Evolutionary conservation across 1,139 yeast species (phyloP), one percentile per base, ranked within the genome.

Genomic region (Sugiyamaella sp.): DNA sequence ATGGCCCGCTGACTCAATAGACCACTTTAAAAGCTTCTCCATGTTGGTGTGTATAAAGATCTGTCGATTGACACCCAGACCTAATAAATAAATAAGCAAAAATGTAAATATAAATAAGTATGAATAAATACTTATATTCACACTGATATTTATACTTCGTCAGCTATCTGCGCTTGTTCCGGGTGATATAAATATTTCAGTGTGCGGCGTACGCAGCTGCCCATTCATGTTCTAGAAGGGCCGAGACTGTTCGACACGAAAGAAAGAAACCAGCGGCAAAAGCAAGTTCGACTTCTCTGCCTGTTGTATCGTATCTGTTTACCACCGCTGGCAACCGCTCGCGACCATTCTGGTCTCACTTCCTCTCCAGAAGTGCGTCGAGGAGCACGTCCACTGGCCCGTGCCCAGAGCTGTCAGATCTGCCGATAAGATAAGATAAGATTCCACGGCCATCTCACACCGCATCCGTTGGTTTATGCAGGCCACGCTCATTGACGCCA

Each of bases 21-120:
- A 89, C 98, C 98, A 91, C 63, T 89, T 89, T 60, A 91, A 73
- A 62, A 91, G 71, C 70, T 90, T 90, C 58, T 91, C 97, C 98
- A 91, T 91, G 27, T 37, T 67, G 56, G 29, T 24, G 5, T 24
- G 5, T 24, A 24, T 24, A n/a, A n/a, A n/a, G n/a, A n/a, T n/a
- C n/a, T 24, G 5, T 24, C 29, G 10, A 24, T 24, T 24, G 29
- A 24, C 29, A 10, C 10, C 29, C 9, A 24, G 29, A 24, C 10
- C 29, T 6, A 24, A 24, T 10, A 24, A 24, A 5, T 24, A 5
- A 24, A 24, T 24, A 24, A 6, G 10, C 9, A 24, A 10, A 10
- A 24, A 24, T 24, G 10, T 24, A 24, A n/a, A n/a, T n/a, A n/a
- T n/a, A n/a, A n/a, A n/a, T n/a, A n/a, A n/a, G n/a, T n/a, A n/a